Evolutionary conservation across 257 asterid genomes (phyloP), one percentile per base, ranked within the genome.

Genomic region (Primulina eburnea): DNA sequence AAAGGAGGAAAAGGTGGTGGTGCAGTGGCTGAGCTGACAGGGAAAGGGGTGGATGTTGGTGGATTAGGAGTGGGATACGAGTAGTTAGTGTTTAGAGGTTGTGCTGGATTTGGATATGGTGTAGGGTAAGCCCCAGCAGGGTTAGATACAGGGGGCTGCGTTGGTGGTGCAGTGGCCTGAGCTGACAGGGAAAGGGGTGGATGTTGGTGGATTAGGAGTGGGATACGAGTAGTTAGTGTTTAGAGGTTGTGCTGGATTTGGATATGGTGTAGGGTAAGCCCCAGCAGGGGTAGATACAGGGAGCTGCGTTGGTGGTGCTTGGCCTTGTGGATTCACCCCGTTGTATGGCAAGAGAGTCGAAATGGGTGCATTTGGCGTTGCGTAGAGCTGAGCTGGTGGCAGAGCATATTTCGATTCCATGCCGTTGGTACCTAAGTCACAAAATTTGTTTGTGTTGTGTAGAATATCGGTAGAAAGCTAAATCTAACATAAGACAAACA

Each of bases 271-370:
- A 4, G 28, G 35, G 73, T 73, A 62, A 21, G 71, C 58, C 18
- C 59, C 68, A 5, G 52, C 63, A 10, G 69, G 52, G 7, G 38
- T 8, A 6, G 35, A 9, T 4, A 66, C 1, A 37, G n/a, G 77
- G 26, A 1, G 26, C 26, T 24, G 26, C 26, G 26, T 24, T 0
- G 62, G 24, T 55, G 65, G 72, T 14, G 55, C 18, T 43, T 62
- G 66, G 21, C 52, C 67, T 33, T 32, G 52, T 33, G 69, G 37
- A 47, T 47, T 14, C 59, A 65, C 6, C 0, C 88, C 88, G 60
- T 34, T 62, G 65, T 78, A 80, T 0, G 88, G 85, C 65, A 83
- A 63, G 56, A 83, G 83, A 10, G 82, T 73, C 0, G 88, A 83
- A 21, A 83, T 75, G 7, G 85, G 34, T 8, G 85, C 80, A 16